Conservation (phyloP, 75 land plant genomes). For the Isoetes taiwanensis region DNA sequence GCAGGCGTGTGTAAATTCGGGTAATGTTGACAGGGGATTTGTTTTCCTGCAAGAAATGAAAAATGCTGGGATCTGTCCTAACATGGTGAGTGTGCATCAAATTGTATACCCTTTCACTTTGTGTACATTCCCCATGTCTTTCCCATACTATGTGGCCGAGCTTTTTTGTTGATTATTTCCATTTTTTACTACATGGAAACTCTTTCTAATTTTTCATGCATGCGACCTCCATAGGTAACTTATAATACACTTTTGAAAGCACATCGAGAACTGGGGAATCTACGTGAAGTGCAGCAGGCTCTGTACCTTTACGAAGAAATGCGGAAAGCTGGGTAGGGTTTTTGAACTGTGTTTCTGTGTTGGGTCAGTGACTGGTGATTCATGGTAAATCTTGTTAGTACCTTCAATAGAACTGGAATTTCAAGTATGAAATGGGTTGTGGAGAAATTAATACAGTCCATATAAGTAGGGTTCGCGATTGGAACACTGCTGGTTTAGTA, state of each 20-base stretch:
- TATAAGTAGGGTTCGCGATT: no score
- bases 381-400: no score
- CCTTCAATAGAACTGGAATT: not conserved
- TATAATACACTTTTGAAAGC: constrained; percentile 74
- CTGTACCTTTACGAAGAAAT: constrained; percentile 67
- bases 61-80: constrained; percentile 33
- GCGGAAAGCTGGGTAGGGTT: constrained; percentile 84
- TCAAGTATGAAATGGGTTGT: not conserved
- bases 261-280: constrained; percentile 45
- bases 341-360: no score
- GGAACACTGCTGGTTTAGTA: no score
- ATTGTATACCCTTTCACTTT: no score
- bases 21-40: constrained; percentile 41
- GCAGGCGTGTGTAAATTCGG: constrained; percentile 50
- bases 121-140: no score
- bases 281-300: constrained; percentile 56
- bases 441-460: not conserved
- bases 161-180: no score
- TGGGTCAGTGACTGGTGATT: no score
- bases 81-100: constrained; percentile 27
- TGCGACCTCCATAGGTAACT: constrained; percentile 41
- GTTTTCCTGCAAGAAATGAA: constrained; percentile 58
- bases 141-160: no score
- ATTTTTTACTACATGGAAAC: not conserved
- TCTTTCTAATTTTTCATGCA: not conserved